Evolutionary conservation across 306 rosid genomes (phyloP).

Genomic region (Castanea crenata): DNA sequence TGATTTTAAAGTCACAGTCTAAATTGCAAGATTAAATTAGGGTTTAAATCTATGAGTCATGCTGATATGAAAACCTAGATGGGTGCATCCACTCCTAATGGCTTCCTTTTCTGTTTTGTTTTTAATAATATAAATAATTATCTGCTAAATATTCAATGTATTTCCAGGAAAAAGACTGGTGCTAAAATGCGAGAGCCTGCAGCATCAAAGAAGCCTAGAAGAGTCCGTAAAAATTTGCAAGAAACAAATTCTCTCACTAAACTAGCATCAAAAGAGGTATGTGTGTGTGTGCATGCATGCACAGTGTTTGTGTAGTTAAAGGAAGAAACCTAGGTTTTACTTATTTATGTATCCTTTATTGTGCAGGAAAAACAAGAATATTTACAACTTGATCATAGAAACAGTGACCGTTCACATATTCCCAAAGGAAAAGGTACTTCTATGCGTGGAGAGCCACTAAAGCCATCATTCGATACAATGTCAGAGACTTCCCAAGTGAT

Average conservation of each 20-base stretch:
- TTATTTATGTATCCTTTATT: constrained; percentile 3
- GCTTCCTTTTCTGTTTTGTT: neutral
- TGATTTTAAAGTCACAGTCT: neutral
- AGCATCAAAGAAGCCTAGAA: constrained; percentile 59
- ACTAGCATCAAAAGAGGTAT: constrained; percentile 56
- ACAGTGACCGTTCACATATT: constrained; percentile 32
- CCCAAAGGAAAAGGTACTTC: constrained; percentile 36
- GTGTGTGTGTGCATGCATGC: neutral
- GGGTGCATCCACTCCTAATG: too few relatives aligned
- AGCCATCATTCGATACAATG: constrained; percentile 41
- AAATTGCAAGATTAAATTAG: neutral
- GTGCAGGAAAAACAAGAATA: constrained; percentile 43
- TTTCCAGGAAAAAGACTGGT: constrained; percentile 59
- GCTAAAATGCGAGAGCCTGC: constrained; percentile 46
- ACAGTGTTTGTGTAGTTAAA: neutral
- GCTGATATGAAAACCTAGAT: neutral
- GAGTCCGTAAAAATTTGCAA: constrained; percentile 40
- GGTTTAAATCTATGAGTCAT: constrained; percentile 6
- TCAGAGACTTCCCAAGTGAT: constrained; percentile 48
- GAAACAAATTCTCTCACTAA: constrained; percentile 38
- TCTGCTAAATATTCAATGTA: constrained; percentile 2
- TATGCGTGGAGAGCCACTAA: constrained; percentile 34
- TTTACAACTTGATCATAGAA: constrained; percentile 25
- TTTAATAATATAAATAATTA: neutral
- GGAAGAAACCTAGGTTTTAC: neutral